Conservation (phyloP, 345 rosid genomes). For the Hirschfeldia incana region DNA sequence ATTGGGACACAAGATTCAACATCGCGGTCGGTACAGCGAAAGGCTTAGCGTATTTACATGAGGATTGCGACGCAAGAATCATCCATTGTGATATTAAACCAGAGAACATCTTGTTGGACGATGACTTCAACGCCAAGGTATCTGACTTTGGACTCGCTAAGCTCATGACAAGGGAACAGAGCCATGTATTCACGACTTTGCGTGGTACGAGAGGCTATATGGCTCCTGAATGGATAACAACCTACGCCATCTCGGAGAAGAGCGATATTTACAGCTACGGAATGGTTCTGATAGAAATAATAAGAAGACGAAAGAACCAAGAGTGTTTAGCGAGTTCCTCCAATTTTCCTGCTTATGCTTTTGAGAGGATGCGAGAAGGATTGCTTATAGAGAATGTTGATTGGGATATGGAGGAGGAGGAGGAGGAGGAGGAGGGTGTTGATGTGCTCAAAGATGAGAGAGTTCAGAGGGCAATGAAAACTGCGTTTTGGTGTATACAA, state of each 20-base stretch:
- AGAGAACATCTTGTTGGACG: constrained; percentile 82
- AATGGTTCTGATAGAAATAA: constrained; percentile 77
- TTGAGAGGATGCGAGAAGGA: constrained; percentile 89
- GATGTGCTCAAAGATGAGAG: constrained; percentile 49
- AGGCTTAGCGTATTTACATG: constrained; percentile 89
- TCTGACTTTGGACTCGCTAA: constrained; percentile 94
- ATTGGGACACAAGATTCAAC: constrained; percentile 73
- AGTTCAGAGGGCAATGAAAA: constrained; percentile 55
- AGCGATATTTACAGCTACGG: constrained; percentile 93
- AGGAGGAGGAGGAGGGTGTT: background rate
- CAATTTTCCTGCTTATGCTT: constrained; percentile 70
- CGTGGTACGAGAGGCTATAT: constrained; percentile 93
- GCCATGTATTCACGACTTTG: constrained; percentile 86
- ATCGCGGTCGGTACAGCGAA: constrained; percentile 81
- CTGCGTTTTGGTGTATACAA: constrained; percentile 92
- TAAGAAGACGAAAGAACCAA: constrained; percentile 76
- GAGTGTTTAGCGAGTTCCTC: constrained; percentile 13
- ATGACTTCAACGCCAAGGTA: constrained; percentile 74
- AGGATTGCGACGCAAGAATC: constrained; percentile 80
- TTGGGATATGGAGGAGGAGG: constrained; percentile 39
- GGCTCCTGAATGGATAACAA: constrained; percentile 95
- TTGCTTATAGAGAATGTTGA: constrained; percentile 67
- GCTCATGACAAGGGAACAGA: constrained; percentile 88
- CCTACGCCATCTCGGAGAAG: constrained; percentile 90
- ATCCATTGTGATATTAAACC: constrained; percentile 95